These are phyloP conservation scores for Codiaeum variegatum DNA, from an alignment of 441 rosid genomes.

Conservation along the genomic window DNA sequence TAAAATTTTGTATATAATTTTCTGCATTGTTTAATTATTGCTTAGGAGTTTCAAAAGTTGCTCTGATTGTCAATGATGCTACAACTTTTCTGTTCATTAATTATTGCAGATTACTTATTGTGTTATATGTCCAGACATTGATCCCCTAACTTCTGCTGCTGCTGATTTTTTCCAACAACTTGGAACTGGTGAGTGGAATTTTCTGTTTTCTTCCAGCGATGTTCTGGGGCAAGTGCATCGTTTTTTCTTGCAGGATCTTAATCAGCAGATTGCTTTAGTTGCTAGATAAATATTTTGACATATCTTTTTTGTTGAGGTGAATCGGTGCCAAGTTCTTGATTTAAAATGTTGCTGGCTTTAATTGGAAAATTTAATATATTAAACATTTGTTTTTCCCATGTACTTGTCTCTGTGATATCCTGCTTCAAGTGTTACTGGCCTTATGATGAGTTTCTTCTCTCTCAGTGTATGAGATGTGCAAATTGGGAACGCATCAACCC, in stretches of 20 bases:
- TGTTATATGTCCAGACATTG: constrained; percentile 96
- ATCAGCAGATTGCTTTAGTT: neutral
- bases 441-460: constrained; percentile 8
- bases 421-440: constrained; percentile 4
- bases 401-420: neutral
- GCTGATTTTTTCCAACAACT: constrained; percentile 98
- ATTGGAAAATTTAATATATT: neutral
- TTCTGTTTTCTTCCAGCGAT: constrained; percentile 5
- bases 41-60: constrained; percentile 12
- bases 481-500: constrained; percentile 92
- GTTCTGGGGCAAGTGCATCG: neutral
- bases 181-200: constrained; percentile 73
- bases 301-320: constrained; percentile 3
- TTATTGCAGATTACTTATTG: constrained; percentile 71
- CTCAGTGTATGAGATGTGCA: constrained; percentile 93
- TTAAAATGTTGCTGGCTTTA: neutral
- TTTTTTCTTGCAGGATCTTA: neutral
- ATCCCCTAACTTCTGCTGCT: constrained; percentile 90
- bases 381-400: constrained; percentile 6
- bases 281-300: neutral
- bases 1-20: constrained; percentile 34
- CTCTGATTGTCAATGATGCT: constrained; percentile 11
- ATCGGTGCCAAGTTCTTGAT: constrained; percentile 4
- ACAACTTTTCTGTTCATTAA: constrained; percentile 27
- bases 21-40: constrained; percentile 4